Evolutionary conservation across 2,329 filamentous ascomycete species (phyloP).

Genomic region (Diaporthe sp.): DNA sequence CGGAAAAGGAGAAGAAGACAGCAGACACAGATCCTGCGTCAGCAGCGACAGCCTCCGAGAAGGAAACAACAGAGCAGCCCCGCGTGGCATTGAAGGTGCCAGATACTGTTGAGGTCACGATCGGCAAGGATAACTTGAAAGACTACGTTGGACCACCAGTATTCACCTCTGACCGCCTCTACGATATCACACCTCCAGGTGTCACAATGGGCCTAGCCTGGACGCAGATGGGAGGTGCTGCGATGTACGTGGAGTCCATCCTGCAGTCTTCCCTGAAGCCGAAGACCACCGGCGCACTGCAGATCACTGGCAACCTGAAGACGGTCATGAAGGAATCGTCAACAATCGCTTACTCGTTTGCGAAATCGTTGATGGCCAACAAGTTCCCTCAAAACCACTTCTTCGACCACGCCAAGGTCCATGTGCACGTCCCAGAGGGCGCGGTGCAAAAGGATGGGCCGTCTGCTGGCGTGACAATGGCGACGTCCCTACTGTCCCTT

Average conservation of each 20-base stretch:
- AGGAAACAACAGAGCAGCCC: conserved; percentile 77
- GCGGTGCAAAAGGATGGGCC: conserved; percentile 96
- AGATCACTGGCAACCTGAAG: conserved; percentile 95
- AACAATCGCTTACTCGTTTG: conserved; percentile 93
- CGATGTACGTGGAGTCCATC: conserved; percentile 97
- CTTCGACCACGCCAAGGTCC: conserved; percentile 95
- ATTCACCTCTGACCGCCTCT: conserved; percentile 95
- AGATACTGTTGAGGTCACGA: conserved; percentile 86
- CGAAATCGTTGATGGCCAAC: conserved; percentile 88
- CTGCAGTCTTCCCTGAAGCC: conserved; percentile 84
- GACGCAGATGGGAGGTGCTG: conserved; percentile 97
- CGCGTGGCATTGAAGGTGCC: conserved; percentile 86
- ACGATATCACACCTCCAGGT: conserved; percentile 92
- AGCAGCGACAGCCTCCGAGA: conserved; percentile 57
- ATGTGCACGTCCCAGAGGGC: conserved; percentile 96
- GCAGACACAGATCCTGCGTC: conserved; percentile 51
- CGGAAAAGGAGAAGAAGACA: conserved; percentile 71
- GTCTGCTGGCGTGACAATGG: conserved; percentile 97
- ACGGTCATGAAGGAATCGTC: conserved; percentile 99
- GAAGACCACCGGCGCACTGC: conserved; percentile 81
- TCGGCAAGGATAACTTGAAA: conserved; percentile 90
- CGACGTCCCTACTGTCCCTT: conserved; percentile 89
- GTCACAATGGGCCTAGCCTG: conserved; percentile 98
- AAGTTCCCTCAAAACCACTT: conserved; percentile 92
- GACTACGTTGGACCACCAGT: conserved; percentile 97